Conservation (phyloP, 192 early-diverging fungal genomes). For the Globomyces pollinis-pini region DNA sequence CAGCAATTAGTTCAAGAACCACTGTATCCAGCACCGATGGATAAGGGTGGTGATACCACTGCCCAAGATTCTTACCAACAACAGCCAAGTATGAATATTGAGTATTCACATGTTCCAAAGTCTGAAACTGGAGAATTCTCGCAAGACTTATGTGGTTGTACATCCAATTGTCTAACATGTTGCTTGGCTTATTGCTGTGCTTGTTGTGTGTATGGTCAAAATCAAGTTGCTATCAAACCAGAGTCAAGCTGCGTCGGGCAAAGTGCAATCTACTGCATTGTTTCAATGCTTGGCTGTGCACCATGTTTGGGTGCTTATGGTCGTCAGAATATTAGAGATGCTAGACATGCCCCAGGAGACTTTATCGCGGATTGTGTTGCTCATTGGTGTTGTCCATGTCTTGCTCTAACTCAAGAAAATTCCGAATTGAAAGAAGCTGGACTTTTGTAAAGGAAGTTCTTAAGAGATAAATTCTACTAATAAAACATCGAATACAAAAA, state of each 20-base stretch:
- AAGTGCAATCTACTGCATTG: constrained; percentile 9
- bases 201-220: constrained; percentile 19
- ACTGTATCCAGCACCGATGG: no score
- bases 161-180: constrained; percentile 15
- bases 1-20: no score
- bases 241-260: constrained; percentile 11
- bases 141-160: neutral
- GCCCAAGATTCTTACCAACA: no score
- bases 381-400: constrained; percentile 21
- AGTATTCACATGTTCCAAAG: no score
- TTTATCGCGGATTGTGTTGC: constrained; percentile 7
- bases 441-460: no score
- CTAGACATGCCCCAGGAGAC: constrained; percentile 20
- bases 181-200: constrained; percentile 10
- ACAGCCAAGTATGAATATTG: no score
- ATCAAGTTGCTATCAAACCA: constrained; percentile 24
- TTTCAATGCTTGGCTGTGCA: neutral
- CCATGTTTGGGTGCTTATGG: constrained; percentile 15
- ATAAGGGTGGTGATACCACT: no score
- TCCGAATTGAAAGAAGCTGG: constrained; percentile 22
- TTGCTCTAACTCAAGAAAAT: constrained; percentile 29
- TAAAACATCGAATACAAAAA: no score
- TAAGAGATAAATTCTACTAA: no score
- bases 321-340: constrained; percentile 12
- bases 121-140: neutral